phyloP scores from a whole-genome alignment of 176 grass and related monocot species.

The Lolium rigidum region DNA sequence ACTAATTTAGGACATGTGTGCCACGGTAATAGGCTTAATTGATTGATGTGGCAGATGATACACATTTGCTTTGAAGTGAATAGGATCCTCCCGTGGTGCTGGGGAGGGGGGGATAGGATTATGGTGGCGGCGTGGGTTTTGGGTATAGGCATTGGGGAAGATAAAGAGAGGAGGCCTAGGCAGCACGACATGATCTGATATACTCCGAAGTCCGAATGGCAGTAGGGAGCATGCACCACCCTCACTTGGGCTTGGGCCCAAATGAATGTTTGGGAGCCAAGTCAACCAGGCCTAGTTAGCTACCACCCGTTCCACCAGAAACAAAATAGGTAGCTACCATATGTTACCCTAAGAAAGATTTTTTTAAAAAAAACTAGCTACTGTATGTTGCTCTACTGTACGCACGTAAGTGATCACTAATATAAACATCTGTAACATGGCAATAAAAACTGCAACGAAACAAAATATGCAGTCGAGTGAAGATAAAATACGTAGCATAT shows the following conservation, averaged over 20 bases:
- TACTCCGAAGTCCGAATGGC: neutral
- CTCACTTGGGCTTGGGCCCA: neutral
- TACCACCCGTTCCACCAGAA: neutral
- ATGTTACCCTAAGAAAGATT: neutral
- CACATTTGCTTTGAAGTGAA: neutral
- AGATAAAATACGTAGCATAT: slow-evolving; percentile 41
- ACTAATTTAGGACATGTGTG: neutral
- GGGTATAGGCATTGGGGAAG: neutral
- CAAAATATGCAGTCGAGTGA: neutral
- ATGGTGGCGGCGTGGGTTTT: neutral
- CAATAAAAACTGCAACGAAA: neutral
- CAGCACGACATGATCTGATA: neutral
- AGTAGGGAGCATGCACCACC: neutral
- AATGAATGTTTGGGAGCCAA: neutral
- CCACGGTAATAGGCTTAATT: slow-evolving; percentile 6
- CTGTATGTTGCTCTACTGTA: neutral
- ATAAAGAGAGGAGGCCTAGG: neutral
- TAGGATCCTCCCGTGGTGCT: neutral
- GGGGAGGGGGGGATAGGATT: neutral
- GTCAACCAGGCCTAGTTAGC: neutral
- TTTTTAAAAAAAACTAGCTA: neutral
- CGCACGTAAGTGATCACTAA: slow-evolving; percentile 5
- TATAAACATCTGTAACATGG: neutral
- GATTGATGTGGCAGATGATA: slow-evolving; percentile 1
- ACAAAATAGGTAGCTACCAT: neutral